Conservation (phyloP, 768 basidiomycete species). For the Hemileccinum rubropunctum region DNA sequence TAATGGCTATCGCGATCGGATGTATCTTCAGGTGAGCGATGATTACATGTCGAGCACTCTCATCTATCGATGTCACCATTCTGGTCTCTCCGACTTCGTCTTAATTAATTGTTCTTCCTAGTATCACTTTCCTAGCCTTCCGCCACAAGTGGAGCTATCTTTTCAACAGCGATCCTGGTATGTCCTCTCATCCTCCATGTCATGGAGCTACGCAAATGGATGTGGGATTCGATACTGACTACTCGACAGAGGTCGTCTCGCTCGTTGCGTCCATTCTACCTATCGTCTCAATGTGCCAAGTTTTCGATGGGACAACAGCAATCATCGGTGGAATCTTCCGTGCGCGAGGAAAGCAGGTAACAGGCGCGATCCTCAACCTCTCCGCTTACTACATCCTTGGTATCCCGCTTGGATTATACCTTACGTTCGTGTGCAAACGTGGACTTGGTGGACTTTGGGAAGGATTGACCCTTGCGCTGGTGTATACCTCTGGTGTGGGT, state of each 20-base stretch:
- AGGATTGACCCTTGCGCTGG: constrained; percentile 68
- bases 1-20: constrained; percentile 65
- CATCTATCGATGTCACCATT: background rate
- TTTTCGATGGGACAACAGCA: constrained; percentile 75
- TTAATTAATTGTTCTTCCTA: constrained; percentile 19
- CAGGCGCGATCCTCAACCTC: constrained; percentile 61
- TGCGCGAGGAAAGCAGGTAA: constrained; percentile 74
- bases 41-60: background rate
- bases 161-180: constrained; percentile 68
- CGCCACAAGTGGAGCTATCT: constrained; percentile 67
- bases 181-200: constrained; percentile 7
- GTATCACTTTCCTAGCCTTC: constrained; percentile 56
- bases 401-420: constrained; percentile 78
- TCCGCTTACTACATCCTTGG: constrained; percentile 81
- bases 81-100: background rate
- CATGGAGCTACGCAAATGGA: background rate
- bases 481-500: constrained; percentile 59
- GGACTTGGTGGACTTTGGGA: constrained; percentile 81
- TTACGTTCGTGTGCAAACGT: constrained; percentile 59
- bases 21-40: constrained; percentile 56
- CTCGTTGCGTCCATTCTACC: constrained; percentile 66
- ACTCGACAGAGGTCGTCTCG: constrained; percentile 39
- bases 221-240: constrained; percentile 1
- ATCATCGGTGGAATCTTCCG: constrained; percentile 78
- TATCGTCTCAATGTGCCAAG: constrained; percentile 75